Conservation (phyloP, 345 rosid genomes). For the Dipteronia sinensis region DNA sequence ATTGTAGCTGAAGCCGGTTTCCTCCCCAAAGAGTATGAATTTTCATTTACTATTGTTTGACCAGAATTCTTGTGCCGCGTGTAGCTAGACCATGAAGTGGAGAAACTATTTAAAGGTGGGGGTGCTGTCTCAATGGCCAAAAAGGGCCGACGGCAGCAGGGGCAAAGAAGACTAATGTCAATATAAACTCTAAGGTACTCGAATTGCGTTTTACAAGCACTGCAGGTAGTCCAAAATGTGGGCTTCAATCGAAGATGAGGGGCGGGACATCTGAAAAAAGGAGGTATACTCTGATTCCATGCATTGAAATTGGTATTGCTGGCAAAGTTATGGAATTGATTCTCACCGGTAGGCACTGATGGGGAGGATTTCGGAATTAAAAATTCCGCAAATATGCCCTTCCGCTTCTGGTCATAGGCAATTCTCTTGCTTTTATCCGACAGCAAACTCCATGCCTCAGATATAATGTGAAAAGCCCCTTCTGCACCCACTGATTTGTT, state of each 20-base stretch:
- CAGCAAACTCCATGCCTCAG: slow-evolving; percentile 50
- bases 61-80: slow-evolving; percentile 18
- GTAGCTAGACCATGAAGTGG: slow-evolving; percentile 10
- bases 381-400: slow-evolving; percentile 14
- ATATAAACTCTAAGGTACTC: slow-evolving; percentile 42
- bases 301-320: slow-evolving; percentile 16
- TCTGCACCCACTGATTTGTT: slow-evolving; percentile 50
- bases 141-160: slow-evolving; percentile 42
- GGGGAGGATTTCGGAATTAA: slow-evolving; percentile 20
- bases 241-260: slow-evolving; percentile 19
- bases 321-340: slow-evolving; percentile 22
- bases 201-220: slow-evolving; percentile 37
- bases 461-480: slow-evolving; percentile 47
- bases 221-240: slow-evolving; percentile 59
- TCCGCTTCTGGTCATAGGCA: slow-evolving; percentile 46
- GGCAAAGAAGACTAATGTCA: slow-evolving; percentile 39
- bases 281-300: slow-evolving; percentile 19
- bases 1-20: slow-evolving; percentile 12
- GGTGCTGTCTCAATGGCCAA: slow-evolving; percentile 40
- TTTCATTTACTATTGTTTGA: slow-evolving; percentile 8
- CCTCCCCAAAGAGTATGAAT: slow-evolving; percentile 5
- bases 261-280: slow-evolving; percentile 15
- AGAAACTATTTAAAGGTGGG: slow-evolving; percentile 28
- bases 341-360: slow-evolving; percentile 22
- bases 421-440: slow-evolving; percentile 42